phyloP scores from a whole-genome alignment of 108 stramenopile genomes.

The Skeletonema tropicum region DNA sequence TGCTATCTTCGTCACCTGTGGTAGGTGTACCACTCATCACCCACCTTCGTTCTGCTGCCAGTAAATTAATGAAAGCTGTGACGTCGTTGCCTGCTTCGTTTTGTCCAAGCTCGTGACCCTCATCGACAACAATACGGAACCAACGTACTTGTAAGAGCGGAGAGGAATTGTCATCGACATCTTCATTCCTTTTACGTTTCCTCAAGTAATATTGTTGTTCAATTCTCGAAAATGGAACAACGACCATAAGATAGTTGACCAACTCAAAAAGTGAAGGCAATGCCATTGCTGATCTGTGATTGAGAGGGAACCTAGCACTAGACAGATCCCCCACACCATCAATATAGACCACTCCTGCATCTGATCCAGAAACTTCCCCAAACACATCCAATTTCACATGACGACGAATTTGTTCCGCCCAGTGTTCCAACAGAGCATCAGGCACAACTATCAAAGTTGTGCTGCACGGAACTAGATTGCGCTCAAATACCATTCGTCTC shows the following conservation, averaged over 20 bases:
- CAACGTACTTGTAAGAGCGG: conserved; percentile 55
- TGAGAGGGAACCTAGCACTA: conserved; percentile 43
- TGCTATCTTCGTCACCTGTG: conserved; percentile 57
- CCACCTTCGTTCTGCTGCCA: conserved; percentile 82
- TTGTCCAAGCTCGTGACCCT: conserved; percentile 78
- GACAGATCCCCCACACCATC: conserved; percentile 63
- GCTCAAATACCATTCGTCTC: conserved; percentile 49
- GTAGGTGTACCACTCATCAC: conserved; percentile 83
- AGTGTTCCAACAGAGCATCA: conserved; percentile 80
- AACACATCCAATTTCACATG: conserved; percentile 58
- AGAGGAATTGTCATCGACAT: conserved; percentile 4
- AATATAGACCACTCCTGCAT: conserved; percentile 53
- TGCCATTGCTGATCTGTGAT: conserved; percentile 19
- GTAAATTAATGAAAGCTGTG: conserved; percentile 53
- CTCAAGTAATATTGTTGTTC: conserved; percentile 27
- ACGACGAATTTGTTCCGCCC: conserved; percentile 65
- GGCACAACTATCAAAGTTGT: conserved; percentile 77
- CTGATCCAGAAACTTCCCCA: conserved; percentile 26
- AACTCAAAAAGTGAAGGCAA: conserved; percentile 39
- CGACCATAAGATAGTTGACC: conserved; percentile 48
- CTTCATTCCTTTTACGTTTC: conserved; percentile 20
- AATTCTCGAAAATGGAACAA: conserved; percentile 55
- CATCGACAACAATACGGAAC: conserved; percentile 75
- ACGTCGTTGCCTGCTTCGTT: conserved; percentile 42
- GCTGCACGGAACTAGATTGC: conserved; percentile 56